Percentiles rank a stretch among this genome's conserved stretches.
Evolutionary conservation across 1,139 yeast genomes (phyloP).

Genomic region (Suhomyces bolitotheri): DNA sequence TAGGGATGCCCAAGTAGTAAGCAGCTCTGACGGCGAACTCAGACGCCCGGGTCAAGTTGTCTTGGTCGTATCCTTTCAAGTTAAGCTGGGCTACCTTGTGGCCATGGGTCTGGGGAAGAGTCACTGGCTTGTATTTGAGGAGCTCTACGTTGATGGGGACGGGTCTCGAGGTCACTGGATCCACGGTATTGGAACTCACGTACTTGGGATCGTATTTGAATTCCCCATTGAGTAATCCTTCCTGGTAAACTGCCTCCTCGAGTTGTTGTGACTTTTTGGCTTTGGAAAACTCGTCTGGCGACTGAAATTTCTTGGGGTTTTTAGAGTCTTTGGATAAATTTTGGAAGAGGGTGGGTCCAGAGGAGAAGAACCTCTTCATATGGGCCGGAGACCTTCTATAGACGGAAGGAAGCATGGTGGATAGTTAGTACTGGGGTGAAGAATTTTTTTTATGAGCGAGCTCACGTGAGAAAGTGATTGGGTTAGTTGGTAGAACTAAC

Average conservation of each 20-base stretch:
- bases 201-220: constrained; percentile 45
- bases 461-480: constrained; percentile 7
- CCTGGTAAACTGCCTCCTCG: constrained; percentile 33
- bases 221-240: constrained; percentile 30
- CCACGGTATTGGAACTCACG: constrained; percentile 33
- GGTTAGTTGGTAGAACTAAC: not conserved
- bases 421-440: not conserved
- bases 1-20: constrained; percentile 83
- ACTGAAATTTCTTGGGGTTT: constrained; percentile 20
- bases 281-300: constrained; percentile 35
- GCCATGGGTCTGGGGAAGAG: constrained; percentile 66
- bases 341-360: constrained; percentile 5
- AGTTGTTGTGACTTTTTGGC: constrained; percentile 27
- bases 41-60: constrained; percentile 69
- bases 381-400: constrained; percentile 7
- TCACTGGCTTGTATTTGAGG: constrained; percentile 78
- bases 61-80: constrained; percentile 70
- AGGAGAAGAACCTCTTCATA: constrained; percentile 7
- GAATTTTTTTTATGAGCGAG: constrained; percentile 5
- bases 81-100: constrained; percentile 70
- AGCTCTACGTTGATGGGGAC: constrained; percentile 82
- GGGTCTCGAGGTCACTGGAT: constrained; percentile 46
- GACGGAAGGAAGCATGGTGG: constrained; percentile 6
- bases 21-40: constrained; percentile 92
- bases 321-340: constrained; percentile 1